Percentiles rank a stretch among this genome's conserved stretches.
Evolutionary conservation across 2,329 filamentous ascomycete species (phyloP).

Genomic region (Paracoccidioides lutzii): DNA sequence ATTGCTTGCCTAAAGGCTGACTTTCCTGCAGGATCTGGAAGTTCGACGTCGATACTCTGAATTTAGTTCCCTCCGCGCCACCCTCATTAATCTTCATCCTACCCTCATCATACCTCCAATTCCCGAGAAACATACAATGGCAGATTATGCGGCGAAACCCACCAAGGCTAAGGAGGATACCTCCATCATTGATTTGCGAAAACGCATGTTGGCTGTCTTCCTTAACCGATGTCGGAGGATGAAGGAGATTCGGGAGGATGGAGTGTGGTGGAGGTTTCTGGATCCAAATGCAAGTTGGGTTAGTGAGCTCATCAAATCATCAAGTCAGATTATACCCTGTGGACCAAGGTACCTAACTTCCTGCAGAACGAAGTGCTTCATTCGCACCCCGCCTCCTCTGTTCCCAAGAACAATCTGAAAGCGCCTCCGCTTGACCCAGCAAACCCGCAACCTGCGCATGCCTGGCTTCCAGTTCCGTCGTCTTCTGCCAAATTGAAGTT

Average conservation of each 20-base stretch:
- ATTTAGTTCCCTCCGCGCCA: conserved; percentile 80
- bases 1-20: not conserved
- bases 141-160: conserved; percentile 93
- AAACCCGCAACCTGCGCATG: conserved; percentile 79
- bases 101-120: conserved; percentile 94
- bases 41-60: conserved; percentile 93
- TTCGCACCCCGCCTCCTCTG: conserved; percentile 76
- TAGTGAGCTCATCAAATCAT: conserved; percentile 19
- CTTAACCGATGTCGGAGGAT: conserved; percentile 85
- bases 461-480: conserved; percentile 74
- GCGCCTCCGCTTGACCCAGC: conserved; percentile 90
- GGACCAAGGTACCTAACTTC: not conserved
- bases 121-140: conserved; percentile 97
- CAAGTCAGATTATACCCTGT: not conserved
- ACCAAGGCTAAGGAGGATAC: conserved; percentile 97
- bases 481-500: conserved; percentile 71
- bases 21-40: conserved; percentile 62
- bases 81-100: conserved; percentile 80
- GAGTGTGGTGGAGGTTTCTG: conserved; percentile 94
- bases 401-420: conserved; percentile 88
- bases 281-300: conserved; percentile 99
- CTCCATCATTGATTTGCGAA: conserved; percentile 89
- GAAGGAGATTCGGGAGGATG: conserved; percentile 82
- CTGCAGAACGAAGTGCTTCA: conserved; percentile 81
- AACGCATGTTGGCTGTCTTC: conserved; percentile 94